Percentiles rank a stretch among this genome's conserved stretches.
These are phyloP conservation scores for Psilocybe subaeruginosa DNA, from an alignment of 768 basidiomycete species.

Conservation along the genomic window DNA sequence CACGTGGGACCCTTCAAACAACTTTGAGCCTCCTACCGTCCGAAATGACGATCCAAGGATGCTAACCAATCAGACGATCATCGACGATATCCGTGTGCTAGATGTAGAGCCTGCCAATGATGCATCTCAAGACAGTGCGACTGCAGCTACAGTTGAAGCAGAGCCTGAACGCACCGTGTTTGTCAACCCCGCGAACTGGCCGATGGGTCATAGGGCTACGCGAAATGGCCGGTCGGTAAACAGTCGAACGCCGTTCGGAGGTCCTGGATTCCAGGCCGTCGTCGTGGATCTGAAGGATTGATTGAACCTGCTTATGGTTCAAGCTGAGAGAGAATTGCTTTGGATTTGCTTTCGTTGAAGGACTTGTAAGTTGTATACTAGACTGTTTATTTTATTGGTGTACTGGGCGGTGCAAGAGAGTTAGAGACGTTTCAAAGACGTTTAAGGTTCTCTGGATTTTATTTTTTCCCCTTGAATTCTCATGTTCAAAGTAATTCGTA, in stretches of 20 bases:
- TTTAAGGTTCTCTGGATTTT: no score
- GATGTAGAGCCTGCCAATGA: background rate
- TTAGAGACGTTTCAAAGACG: no score
- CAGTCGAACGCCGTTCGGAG: slow-evolving; percentile 30
- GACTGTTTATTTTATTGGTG: no score
- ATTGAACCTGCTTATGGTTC: background rate
- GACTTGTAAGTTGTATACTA: no score
- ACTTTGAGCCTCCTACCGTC: slow-evolving; percentile 20
- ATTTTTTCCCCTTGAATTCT: no score
- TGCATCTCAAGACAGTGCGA: background rate
- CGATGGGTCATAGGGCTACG: slow-evolving; percentile 29
- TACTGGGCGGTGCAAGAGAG: no score
- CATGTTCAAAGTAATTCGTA: no score
- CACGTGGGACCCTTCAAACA: slow-evolving; percentile 30
- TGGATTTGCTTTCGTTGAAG: no score
- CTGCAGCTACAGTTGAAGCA: background rate
- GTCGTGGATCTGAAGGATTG: slow-evolving; percentile 45
- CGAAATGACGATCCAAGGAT: slow-evolving; percentile 22
- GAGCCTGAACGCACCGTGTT: slow-evolving; percentile 37
- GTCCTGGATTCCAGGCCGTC: slow-evolving; percentile 45
- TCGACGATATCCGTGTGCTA: background rate
- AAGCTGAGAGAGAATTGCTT: no score
- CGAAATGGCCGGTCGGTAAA: slow-evolving; percentile 23
- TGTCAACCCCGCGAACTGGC: slow-evolving; percentile 47
- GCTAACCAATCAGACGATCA: background rate